A percentile compares a stretch with the other conserved stretches of the same genome.
phyloP scores from a whole-genome alignment of 2,329 filamentous ascomycete genomes.

The Botrytis tulipae region DNA sequence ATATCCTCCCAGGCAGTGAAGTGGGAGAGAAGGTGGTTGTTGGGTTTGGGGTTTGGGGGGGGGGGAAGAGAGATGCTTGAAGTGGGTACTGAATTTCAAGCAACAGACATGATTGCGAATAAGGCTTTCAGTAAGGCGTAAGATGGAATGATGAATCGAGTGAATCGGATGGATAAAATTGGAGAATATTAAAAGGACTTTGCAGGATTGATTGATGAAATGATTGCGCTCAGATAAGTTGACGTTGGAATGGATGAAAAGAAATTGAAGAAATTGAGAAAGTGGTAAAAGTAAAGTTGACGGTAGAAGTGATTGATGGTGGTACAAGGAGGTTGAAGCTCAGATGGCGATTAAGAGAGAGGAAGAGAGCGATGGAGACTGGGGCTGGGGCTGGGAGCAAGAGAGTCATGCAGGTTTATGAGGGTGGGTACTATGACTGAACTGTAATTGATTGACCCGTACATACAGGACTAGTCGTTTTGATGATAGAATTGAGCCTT shows the following conservation, averaged over 20 bases:
- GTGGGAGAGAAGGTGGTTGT: neutral
- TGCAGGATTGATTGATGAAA: neutral
- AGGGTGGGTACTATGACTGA: neutral
- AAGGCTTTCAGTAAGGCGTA: constrained; percentile 4
- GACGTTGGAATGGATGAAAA: neutral
- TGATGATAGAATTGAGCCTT: neutral
- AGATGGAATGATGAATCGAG: neutral
- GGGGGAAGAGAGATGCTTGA: neutral
- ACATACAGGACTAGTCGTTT: neutral
- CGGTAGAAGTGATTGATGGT: neutral
- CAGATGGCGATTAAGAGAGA: constrained; percentile 6
- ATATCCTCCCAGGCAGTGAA: neutral
- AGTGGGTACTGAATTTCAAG: constrained; percentile 16
- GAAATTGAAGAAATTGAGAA: neutral
- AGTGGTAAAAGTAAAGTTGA: neutral
- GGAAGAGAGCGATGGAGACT: neutral
- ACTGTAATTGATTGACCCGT: neutral
- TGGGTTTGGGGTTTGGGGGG: neutral
- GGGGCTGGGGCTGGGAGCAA: neutral
- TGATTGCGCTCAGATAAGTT: too few species aligned
- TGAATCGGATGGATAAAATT: neutral
- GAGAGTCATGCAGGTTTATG: neutral
- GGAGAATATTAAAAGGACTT: neutral
- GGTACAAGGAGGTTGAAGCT: constrained; percentile 17
- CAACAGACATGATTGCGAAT: constrained; percentile 15